Conservation (phyloP, 2,329 filamentous ascomycete genomes). For the Harringtonia aguacate region DNA sequence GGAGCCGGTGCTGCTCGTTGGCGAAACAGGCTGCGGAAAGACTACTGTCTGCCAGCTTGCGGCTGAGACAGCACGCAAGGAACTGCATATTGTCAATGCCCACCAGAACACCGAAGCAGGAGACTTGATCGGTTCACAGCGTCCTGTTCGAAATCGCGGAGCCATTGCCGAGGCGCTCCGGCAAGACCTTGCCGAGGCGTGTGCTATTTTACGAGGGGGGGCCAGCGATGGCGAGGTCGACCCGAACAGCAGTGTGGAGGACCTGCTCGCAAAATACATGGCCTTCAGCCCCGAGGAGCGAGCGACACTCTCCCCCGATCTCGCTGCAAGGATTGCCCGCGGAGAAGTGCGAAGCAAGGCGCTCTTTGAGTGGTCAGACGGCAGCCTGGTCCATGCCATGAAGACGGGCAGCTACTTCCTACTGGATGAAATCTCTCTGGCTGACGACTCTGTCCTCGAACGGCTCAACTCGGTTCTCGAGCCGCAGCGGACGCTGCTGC, state of each 20-base stretch:
- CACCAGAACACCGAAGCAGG: conserved; percentile 98
- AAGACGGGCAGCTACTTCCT: conserved; percentile 81
- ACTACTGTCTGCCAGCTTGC: conserved; percentile 92
- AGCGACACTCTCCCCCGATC: conserved; percentile 33
- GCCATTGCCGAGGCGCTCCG: conserved; percentile 57
- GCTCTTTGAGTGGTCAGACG: conserved; percentile 93
- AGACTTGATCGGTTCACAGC: conserved; percentile 89
- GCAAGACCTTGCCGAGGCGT: conserved; percentile 42
- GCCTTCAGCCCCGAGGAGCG: conserved; percentile 31
- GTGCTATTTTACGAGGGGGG: conserved; percentile 16
- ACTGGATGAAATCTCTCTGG: conserved; percentile 93
- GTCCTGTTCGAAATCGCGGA: conserved; percentile 78
- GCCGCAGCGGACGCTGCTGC: conserved; percentile 69
- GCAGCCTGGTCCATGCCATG: conserved; percentile 90
- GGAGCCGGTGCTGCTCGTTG: conserved; percentile 87
- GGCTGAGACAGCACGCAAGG: conserved; percentile 65
- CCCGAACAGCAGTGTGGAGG: conserved; percentile 34
- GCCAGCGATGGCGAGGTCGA: conserved; percentile 13
- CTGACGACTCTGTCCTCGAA: conserved; percentile 94
- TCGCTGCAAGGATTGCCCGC: conserved; percentile 34
- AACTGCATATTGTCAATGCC: conserved; percentile 85
- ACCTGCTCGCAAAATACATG: conserved; percentile 50
- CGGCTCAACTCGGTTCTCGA: conserved; percentile 94
- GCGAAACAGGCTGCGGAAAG: conserved; percentile 96
- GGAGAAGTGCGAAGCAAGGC: conserved; percentile 60